A percentile compares a stretch with the other conserved stretches of the same genome.
Evolutionary conservation across 345 rosid species (phyloP).

Genomic region (rapeseed (Brassica napus)): DNA sequence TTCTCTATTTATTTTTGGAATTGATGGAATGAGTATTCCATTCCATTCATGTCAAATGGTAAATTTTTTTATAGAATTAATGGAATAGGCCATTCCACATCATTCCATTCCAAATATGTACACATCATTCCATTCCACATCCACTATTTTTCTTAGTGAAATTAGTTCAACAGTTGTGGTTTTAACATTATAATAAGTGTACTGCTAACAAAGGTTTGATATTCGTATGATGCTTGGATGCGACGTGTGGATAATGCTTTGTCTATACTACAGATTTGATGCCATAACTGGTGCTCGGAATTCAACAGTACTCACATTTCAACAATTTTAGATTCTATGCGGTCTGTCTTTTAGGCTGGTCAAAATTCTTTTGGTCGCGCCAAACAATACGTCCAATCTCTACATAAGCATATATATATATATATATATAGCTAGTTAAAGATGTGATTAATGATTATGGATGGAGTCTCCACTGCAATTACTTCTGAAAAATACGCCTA

Average conservation of each 20-base stretch:
- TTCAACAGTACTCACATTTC: too few species aligned
- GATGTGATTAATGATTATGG: background rate
- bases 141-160: background rate
- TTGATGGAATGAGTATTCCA: too few species aligned
- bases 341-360: background rate
- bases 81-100: too few species aligned
- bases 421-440: background rate
- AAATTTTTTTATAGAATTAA: too few species aligned
- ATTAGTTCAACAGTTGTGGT: background rate
- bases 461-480: background rate
- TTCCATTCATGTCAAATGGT: too few species aligned
- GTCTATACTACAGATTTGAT: background rate
- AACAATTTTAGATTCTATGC: constrained; percentile 6
- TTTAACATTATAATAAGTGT: background rate
- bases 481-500: background rate
- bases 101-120: too few species aligned
- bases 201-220: background rate
- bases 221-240: background rate
- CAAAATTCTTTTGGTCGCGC: constrained; percentile 19
- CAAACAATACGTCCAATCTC: background rate
- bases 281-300: background rate
- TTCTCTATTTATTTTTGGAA: too few species aligned
- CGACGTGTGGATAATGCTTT: constrained; percentile 5
- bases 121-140: too few species aligned
- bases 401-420: background rate